Percentiles rank a stretch among this genome's conserved stretches.
phyloP scores from a whole-genome alignment of 1,284 basidiomycete species.

The Meripilus lineatus region DNA sequence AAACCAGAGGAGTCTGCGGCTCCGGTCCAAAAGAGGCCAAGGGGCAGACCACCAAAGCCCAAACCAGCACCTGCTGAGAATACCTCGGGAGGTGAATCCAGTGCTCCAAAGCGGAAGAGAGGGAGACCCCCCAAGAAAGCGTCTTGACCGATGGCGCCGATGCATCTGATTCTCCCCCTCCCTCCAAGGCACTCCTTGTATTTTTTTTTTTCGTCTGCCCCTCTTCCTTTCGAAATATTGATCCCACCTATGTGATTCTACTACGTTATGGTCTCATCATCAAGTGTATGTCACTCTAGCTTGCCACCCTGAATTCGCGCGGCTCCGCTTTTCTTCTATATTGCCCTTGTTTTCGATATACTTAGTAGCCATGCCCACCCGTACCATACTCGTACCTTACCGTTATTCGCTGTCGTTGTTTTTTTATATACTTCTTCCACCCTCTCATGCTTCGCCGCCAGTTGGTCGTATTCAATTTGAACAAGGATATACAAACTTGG shows the following conservation, averaged over 20 bases:
- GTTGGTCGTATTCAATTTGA: too few relatives aligned
- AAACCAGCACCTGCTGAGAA: slow-evolving; percentile 36
- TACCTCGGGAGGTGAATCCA: slow-evolving; percentile 21
- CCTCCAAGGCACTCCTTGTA: slow-evolving; percentile 1
- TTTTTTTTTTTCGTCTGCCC: too few relatives aligned
- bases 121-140: slow-evolving; percentile 64
- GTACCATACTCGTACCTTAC: slow-evolving; percentile 1
- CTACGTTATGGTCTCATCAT: too few relatives aligned
- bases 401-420: slow-evolving; percentile 6
- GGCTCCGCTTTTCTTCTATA: too few relatives aligned
- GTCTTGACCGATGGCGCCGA: slow-evolving; percentile 14
- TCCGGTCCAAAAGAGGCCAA: slow-evolving; percentile 54
- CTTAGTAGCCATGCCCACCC: slow-evolving; percentile 1
- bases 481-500: too few relatives aligned
- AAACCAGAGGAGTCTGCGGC: slow-evolving; percentile 45
- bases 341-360: too few relatives aligned
- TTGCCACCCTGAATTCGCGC: too few relatives aligned
- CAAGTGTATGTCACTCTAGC: too few relatives aligned
- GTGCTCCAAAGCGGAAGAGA: slow-evolving; percentile 53
- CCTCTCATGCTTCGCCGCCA: neutral
- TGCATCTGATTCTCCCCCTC: neutral
- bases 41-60: slow-evolving; percentile 71
- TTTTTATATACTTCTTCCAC: slow-evolving; percentile 1
- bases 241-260: too few relatives aligned
- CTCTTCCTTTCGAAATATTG: too few relatives aligned